A percentile compares a stretch with the other conserved stretches of the same genome.
These are phyloP conservation scores for Leptomonas seymouri DNA, from an alignment of 208 protist species.

Conservation along the genomic window DNA sequence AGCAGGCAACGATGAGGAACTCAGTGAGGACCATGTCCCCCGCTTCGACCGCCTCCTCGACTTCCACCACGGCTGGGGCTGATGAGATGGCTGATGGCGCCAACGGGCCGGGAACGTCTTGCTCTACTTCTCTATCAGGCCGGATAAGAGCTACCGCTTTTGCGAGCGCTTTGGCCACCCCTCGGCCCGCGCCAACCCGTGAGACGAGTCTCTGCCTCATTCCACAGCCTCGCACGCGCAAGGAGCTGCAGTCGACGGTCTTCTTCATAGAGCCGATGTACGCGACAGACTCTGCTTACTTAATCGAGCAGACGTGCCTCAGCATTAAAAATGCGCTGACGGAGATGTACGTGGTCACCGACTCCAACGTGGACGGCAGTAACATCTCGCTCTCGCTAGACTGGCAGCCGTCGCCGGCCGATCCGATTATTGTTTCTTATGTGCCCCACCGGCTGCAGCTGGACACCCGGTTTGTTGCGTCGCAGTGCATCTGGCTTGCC, in stretches of 20 bases:
- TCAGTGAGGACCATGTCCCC: slow-evolving; percentile 8
- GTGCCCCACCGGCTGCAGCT: slow-evolving; percentile 32
- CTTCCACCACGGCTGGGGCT: neutral
- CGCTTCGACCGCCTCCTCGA: neutral
- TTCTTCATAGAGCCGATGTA: slow-evolving; percentile 71
- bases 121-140: neutral
- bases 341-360: slow-evolving; percentile 66
- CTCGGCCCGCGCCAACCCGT: slow-evolving; percentile 12
- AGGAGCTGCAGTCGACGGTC: slow-evolving; percentile 54
- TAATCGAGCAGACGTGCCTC: slow-evolving; percentile 75
- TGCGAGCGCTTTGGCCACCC: too few relatives aligned
- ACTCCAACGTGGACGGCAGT: slow-evolving; percentile 34
- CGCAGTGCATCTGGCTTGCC: slow-evolving; percentile 50
- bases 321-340: slow-evolving; percentile 63
- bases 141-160: slow-evolving; percentile 4
- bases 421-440: slow-evolving; percentile 51
- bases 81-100: neutral
- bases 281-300: slow-evolving; percentile 48
- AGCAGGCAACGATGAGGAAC: slow-evolving; percentile 3
- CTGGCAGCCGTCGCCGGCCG: slow-evolving; percentile 52
- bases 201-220: slow-evolving; percentile 71
- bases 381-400: slow-evolving; percentile 49
- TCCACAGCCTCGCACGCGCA: slow-evolving; percentile 41
- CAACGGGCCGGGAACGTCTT: neutral
- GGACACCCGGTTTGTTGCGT: slow-evolving; percentile 45